Evolutionary conservation across 345 rosid species (phyloP).

Genomic region (Ceriops tagal): DNA sequence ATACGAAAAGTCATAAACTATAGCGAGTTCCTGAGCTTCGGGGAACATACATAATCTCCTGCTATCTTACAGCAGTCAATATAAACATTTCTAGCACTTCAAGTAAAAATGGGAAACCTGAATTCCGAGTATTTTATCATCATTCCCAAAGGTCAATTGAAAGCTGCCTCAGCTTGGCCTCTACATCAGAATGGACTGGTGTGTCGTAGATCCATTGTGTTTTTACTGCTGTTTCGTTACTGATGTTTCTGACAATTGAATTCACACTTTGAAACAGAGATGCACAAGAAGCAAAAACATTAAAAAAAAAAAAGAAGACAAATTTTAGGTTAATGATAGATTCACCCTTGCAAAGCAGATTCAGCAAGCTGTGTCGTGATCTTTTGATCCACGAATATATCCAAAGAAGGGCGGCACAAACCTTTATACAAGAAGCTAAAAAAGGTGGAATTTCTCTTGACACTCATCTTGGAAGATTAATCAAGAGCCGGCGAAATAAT

Average conservation of each 20-base stretch:
- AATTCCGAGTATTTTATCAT: slow-evolving; percentile 76
- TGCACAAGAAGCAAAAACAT: slow-evolving; percentile 3
- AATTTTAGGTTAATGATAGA: slow-evolving; percentile 9
- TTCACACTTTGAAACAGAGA: slow-evolving; percentile 12
- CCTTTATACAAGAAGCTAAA: too few species aligned
- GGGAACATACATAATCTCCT: too few species aligned
- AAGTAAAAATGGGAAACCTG: slow-evolving; percentile 45
- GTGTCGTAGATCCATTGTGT: slow-evolving; percentile 70
- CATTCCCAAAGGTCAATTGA: slow-evolving; percentile 76
- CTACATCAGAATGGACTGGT: slow-evolving; percentile 74
- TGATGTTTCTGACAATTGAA: slow-evolving; percentile 47
- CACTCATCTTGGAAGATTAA: too few species aligned
- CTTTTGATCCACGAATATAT: slow-evolving; percentile 55
- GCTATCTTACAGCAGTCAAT: too few species aligned
- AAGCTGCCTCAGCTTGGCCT: slow-evolving; percentile 73
- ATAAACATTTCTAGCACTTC: too few species aligned
- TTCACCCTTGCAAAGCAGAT: slow-evolving; percentile 81
- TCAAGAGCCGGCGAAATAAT: too few species aligned
- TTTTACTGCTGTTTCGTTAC: slow-evolving; percentile 54
- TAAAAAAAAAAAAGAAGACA: neutral
- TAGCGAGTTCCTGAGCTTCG: too few species aligned
- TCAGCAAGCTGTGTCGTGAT: slow-evolving; percentile 97
- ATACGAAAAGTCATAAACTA: too few species aligned
- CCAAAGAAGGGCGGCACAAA: too few species aligned
- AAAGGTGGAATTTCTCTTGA: too few species aligned